Base-by-base conservation (phyloP, 2,329 filamentous ascomycete genomes). In the Aspergillus neotritici region DNA sequence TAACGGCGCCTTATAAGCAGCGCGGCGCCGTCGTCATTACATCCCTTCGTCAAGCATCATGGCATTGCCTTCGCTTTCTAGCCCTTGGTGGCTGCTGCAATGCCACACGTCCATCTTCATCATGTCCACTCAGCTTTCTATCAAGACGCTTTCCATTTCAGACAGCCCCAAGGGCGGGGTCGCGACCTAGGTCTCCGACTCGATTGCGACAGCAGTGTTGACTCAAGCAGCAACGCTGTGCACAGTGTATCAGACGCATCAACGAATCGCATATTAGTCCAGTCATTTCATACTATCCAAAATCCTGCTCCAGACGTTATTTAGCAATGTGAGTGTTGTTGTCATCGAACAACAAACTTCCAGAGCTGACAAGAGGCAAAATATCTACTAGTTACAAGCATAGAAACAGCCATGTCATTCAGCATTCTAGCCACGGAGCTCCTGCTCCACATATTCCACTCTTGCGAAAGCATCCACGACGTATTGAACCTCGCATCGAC, bases 391-490 rank as follows among this genome's bases (percentile, higher is more conserved):
- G n/a, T n/a, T n/a, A 41, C 21, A 25, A 25, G 21, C 21, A 25
- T 25, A 25, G 21, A 25, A 46, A 21, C 16, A 39, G 57, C 35
- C 51, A 82, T 82, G 78, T 55, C 70, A 40, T 70, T 82, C 64
- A 67, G 76, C 53, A 56, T 70, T 41, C 67, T 83, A 17, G 72
- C 79, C 16, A 78, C 75, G 55, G 79, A 82, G 65, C 71, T 81
- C 42, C 55, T 81, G 44, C 68, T 75, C 48, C 75, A 80, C 43
- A 68, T 83, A 41, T 79, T 75, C 60, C 67, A 72, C 44, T 77
- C 70, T 40, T 72, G 76, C 53, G 66, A 68, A 34, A 71, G 73
- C 28, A 64, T 82, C 37, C 60, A 66, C 45, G 77, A 79, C 51
- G 72, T 77, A 34, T 62, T 79, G 46, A 71, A 73, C 46, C 68